These are phyloP conservation scores for Triticum turgidum DNA, from an alignment of 176 grass and related monocot species.

Conservation along the genomic window DNA sequence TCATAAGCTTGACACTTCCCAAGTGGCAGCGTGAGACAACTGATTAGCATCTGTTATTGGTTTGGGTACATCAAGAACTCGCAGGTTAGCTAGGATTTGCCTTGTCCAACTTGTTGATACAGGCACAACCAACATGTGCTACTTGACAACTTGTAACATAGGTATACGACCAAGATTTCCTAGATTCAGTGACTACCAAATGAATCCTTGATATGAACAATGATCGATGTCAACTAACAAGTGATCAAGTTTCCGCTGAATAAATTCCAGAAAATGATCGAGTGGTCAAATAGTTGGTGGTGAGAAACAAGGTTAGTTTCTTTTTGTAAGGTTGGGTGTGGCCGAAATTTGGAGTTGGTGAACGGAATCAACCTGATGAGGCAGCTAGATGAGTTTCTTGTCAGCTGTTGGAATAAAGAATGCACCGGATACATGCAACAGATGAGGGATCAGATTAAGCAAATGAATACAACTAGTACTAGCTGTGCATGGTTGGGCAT, in stretches of 20 bases:
- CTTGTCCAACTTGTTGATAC: constrained; percentile 8
- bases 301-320: neutral
- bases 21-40: neutral
- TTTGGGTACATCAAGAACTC: constrained; percentile 14
- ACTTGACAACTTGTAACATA: neutral
- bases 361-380: neutral
- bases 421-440: neutral
- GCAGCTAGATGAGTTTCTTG: neutral
- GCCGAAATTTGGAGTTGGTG: neutral
- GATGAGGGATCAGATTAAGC: neutral
- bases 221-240: neutral
- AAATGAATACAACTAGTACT: neutral
- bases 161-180: neutral
- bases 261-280: neutral
- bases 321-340: neutral
- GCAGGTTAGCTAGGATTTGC: constrained; percentile 22
- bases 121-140: constrained; percentile 17
- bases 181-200: neutral
- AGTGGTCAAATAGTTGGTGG: neutral
- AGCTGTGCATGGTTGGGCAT: neutral
- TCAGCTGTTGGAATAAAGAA: neutral
- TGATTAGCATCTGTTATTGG: constrained; percentile 16
- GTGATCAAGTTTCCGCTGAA: neutral
- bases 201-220: neutral
- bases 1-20: neutral